A percentile compares a stretch with the other conserved stretches of the same genome.
Evolutionary conservation across 2,329 filamentous ascomycete species (phyloP).

Genomic region (Colletotrichum karsti): DNA sequence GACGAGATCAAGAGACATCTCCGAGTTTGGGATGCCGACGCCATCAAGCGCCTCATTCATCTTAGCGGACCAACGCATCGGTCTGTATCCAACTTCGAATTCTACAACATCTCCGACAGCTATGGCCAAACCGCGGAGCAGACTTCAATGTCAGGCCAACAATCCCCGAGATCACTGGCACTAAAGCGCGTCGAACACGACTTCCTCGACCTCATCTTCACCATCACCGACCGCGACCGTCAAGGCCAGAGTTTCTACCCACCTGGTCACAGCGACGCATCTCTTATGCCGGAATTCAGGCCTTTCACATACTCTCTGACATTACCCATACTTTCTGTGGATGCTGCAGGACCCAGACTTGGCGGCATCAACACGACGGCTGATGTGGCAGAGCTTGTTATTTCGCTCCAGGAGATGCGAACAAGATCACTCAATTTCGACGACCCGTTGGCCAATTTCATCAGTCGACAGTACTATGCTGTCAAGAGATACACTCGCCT

Average conservation of each 20-base stretch:
- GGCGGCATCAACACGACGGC: conserved; percentile 72
- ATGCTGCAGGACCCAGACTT: conserved; percentile 62
- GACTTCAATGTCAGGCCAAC: not conserved
- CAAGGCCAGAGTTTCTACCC: conserved; percentile 59
- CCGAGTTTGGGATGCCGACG: conserved; percentile 59
- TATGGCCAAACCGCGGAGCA: not conserved
- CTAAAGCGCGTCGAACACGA: conserved; percentile 74
- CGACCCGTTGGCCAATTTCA: conserved; percentile 49
- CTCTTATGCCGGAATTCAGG: conserved; percentile 65
- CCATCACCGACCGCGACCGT: conserved; percentile 62
- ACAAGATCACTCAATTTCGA: conserved; percentile 37
- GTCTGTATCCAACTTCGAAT: conserved; percentile 77
- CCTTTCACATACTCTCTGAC: conserved; percentile 74
- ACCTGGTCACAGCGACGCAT: conserved; percentile 68
- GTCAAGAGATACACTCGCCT: conserved; percentile 61
- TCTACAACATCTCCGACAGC: conserved; percentile 70
- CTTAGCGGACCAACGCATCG: conserved; percentile 67
- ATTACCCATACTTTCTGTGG: conserved; percentile 66
- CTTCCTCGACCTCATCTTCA: conserved; percentile 71
- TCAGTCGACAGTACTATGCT: conserved; percentile 65
- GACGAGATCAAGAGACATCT: conserved; percentile 72
- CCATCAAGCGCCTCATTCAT: conserved; percentile 66
- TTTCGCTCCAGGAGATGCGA: conserved; percentile 36
- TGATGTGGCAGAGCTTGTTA: conserved; percentile 71
- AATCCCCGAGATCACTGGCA: conserved; percentile 64